These are phyloP conservation scores for Xylaria flabelliformis DNA, from an alignment of 495 filamentous ascomycete genomes.

Conservation along the genomic window DNA sequence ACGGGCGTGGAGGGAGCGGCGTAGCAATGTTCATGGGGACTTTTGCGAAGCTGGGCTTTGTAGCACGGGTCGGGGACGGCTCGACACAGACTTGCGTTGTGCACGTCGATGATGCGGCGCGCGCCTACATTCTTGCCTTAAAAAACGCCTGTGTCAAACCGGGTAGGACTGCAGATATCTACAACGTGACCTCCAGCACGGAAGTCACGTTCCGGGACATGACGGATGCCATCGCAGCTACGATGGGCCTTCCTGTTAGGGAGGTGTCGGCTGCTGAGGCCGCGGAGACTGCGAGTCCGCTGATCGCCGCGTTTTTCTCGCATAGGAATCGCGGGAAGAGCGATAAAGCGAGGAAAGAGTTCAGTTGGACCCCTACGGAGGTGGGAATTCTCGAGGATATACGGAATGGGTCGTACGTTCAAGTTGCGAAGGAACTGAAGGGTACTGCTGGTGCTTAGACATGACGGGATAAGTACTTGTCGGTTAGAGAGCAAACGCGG, in stretches of 20 bases:
- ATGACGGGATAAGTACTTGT: background rate
- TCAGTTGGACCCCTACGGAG: slow-evolving; percentile 46
- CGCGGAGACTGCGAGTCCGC: slow-evolving; percentile 29
- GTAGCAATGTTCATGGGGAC: slow-evolving; percentile 38
- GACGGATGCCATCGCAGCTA: slow-evolving; percentile 39
- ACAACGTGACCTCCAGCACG: slow-evolving; percentile 39
- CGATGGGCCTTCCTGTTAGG: slow-evolving; percentile 35
- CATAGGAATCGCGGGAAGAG: slow-evolving; percentile 38
- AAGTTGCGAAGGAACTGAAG: slow-evolving; percentile 26
- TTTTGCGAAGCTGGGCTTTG: slow-evolving; percentile 32
- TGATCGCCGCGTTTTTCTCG: slow-evolving; percentile 40
- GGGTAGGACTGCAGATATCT: slow-evolving; percentile 37
- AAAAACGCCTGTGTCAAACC: slow-evolving; percentile 19
- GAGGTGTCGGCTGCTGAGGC: slow-evolving; percentile 37
- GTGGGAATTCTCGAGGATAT: slow-evolving; percentile 42
- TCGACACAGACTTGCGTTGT: slow-evolving; percentile 36
- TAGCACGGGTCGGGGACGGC: slow-evolving; percentile 36
- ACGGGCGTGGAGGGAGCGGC: slow-evolving; percentile 50
- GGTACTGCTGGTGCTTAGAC: background rate
- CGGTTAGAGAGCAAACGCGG: no score
- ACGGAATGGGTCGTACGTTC: slow-evolving; percentile 31
- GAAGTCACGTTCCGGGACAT: slow-evolving; percentile 40
- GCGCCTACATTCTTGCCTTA: slow-evolving; percentile 47
- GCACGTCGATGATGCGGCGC: slow-evolving; percentile 53
- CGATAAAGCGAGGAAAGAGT: slow-evolving; percentile 42